Conservation (phyloP, 2,329 filamentous ascomycete species). For the Claviceps digitariae region DNA sequence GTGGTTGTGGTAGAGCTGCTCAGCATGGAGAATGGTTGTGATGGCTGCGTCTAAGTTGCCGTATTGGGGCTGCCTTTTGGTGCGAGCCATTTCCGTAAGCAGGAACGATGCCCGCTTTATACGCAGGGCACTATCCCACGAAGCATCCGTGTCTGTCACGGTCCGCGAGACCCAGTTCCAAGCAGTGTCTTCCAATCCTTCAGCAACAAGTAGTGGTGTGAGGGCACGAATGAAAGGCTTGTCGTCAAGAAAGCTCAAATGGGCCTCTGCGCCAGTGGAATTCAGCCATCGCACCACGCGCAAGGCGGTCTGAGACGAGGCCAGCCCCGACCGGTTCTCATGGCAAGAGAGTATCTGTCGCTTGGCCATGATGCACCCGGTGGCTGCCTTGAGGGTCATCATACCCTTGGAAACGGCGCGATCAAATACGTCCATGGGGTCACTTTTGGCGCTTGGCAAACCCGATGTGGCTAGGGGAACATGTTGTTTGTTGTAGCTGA, state of each 20-base stretch:
- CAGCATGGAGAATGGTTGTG: constrained; percentile 31
- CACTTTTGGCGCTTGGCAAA: constrained; percentile 14
- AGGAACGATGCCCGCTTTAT: constrained; percentile 18
- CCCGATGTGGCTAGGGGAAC: constrained; percentile 7
- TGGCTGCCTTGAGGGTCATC: constrained; percentile 40
- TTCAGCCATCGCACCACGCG: constrained; percentile 41
- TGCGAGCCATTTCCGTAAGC: constrained; percentile 28
- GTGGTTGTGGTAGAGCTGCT: constrained; percentile 25
- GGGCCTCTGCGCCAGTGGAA: constrained; percentile 32
- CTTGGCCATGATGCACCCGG: constrained; percentile 39
- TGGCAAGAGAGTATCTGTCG: constrained; percentile 22
- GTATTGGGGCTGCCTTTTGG: constrained; percentile 24
- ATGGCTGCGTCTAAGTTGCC: constrained; percentile 37
- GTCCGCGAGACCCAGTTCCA: constrained; percentile 40
- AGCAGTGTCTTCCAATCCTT: constrained; percentile 34
- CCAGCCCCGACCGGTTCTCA: constrained; percentile 17
- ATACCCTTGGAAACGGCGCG: constrained; percentile 40
- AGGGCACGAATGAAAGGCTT: constrained; percentile 26
- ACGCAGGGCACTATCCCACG: constrained; percentile 11
- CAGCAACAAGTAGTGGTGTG: constrained; percentile 37
- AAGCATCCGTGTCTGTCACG: constrained; percentile 15
- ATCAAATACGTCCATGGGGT: constrained; percentile 43
- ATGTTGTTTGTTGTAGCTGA: constrained; percentile 23
- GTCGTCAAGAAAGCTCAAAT: constrained; percentile 31
- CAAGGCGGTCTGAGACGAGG: constrained; percentile 29